Conservation (phyloP, 192 early-diverging fungal species). For the Helicostylum pulchrum region DNA sequence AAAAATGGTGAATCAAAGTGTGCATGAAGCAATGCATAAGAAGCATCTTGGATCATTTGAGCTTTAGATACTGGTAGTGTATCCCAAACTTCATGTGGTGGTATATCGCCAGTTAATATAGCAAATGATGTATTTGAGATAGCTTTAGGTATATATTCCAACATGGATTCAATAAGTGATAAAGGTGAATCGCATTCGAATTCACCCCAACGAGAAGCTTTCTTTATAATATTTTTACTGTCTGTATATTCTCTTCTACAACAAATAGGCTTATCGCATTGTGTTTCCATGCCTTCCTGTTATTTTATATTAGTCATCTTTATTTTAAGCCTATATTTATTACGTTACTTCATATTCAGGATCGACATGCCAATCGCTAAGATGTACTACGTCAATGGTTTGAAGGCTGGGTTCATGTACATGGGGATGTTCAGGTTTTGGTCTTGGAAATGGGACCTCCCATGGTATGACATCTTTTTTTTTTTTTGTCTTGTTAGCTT, state of each 20-base stretch:
- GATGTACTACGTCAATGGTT: constrained; percentile 41
- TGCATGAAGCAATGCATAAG: constrained; percentile 35
- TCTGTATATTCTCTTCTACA: constrained; percentile 42
- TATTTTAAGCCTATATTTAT: not conserved
- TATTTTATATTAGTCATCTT: not conserved
- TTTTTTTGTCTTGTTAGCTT: not conserved
- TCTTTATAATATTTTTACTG: constrained; percentile 23
- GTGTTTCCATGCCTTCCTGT: constrained; percentile 40
- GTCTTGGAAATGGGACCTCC: constrained; percentile 43
- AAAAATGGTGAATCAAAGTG: constrained; percentile 30
- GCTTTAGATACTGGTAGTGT: constrained; percentile 38
- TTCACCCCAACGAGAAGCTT: constrained; percentile 34
- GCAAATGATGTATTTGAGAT: constrained; percentile 28
- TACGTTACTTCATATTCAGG: constrained; percentile 37
- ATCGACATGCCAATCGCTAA: constrained; percentile 57
- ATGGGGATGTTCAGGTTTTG: constrained; percentile 36
- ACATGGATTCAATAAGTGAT: constrained; percentile 40
- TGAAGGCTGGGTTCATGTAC: constrained; percentile 20
- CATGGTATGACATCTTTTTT: constrained; percentile 26
- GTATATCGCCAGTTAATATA: constrained; percentile 52
- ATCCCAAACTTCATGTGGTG: constrained; percentile 55
- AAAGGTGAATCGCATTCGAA: constrained; percentile 45
- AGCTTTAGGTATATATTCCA: constrained; percentile 22
- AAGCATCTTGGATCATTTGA: constrained; percentile 31
- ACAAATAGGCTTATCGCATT: constrained; percentile 47